Evolutionary conservation across 306 rosid species (phyloP), one percentile per base, ranked within the genome.

Genomic region (Trifolium pratense): DNA sequence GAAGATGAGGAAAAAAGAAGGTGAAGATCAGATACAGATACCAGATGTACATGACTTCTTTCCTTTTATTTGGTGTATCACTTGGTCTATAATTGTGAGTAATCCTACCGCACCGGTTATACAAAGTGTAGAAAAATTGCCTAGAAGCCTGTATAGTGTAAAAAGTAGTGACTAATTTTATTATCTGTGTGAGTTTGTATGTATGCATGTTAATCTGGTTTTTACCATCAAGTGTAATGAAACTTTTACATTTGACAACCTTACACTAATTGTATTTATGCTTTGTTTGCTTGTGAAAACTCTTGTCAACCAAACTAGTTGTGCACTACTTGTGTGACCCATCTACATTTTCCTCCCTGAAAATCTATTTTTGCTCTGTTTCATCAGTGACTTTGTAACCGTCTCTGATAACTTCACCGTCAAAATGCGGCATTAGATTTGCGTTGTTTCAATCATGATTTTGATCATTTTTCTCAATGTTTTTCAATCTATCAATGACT

Each of bases 21-120:
- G 5, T 14, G 49, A 34, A 55, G 45, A 71, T 43, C 66, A 17
- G 34, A 70, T 64, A 64, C 66, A 17, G 34, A 70, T 64, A 64
- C 74, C 11, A 21, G 5, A 61, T 53, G 25, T 62, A 63, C 66
- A 64, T 40, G 46, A 18, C 66, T 71, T 39, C 13, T 69, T 59
- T 42, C 11, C 49, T 45, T 74, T 67, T 77, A 12, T 40, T 7
- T 34, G 5, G 34, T 14, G 56, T 60, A 58, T 21, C 53, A 32
- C 49, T 21, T 45, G 20, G 14, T 60, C 34, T 51, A n/a, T 26
- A 17, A 18, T 59, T 74, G 14, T 55, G 40, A 10, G 3, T 15
- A 49, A 49, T 40, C 42, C 37, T 62, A 29, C 48, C 18, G 31
- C 26, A 59, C 15, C 69, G 53, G 53, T 48, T 68, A 63, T 45